Percentiles rank a stretch among this genome's conserved stretches.
phyloP scores from a whole-genome alignment of 371 early-diverging fungal species.

The Saksenaea vasiformis region DNA sequence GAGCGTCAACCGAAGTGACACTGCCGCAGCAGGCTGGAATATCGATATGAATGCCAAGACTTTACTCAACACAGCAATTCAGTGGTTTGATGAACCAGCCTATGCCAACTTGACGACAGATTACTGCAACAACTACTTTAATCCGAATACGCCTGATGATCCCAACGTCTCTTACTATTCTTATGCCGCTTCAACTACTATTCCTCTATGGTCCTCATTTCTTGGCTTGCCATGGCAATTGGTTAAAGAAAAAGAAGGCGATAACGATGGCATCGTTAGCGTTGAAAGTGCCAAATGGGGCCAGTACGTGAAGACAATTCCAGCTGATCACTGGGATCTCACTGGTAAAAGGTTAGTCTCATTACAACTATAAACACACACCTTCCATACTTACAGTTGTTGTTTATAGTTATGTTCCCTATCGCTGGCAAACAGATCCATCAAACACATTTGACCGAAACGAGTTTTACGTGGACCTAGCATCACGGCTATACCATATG shows the following conservation, averaged over 20 bases:
- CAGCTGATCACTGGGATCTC: constrained; percentile 87
- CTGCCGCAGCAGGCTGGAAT: neutral
- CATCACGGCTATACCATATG: constrained; percentile 1
- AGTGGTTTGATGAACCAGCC: constrained; percentile 76
- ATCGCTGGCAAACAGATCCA: constrained; percentile 4
- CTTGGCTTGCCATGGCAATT: constrained; percentile 67
- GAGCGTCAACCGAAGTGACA: neutral
- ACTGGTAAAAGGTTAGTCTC: constrained; percentile 41
- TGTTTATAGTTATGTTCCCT: neutral
- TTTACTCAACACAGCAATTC: neutral
- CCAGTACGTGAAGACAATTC: constrained; percentile 74
- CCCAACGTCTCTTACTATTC: constrained; percentile 75
- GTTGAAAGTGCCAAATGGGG: constrained; percentile 86
- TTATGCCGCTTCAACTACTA: constrained; percentile 66
- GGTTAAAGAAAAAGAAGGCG: constrained; percentile 71
- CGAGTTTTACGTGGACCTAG: constrained; percentile 11
- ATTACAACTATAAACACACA: neutral
- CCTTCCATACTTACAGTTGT: neutral
- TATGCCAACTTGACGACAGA: constrained; percentile 83
- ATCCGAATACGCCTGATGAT: constrained; percentile 77
- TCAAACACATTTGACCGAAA: constrained; percentile 7
- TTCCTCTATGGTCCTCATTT: constrained; percentile 47
- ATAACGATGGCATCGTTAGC: constrained; percentile 92
- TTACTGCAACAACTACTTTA: constrained; percentile 77
- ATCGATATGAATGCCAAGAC: neutral